Percentiles rank a stretch among this genome's conserved stretches.
Conservation (phyloP, 345 rosid species). For the Geranium rotundifolium region DNA sequence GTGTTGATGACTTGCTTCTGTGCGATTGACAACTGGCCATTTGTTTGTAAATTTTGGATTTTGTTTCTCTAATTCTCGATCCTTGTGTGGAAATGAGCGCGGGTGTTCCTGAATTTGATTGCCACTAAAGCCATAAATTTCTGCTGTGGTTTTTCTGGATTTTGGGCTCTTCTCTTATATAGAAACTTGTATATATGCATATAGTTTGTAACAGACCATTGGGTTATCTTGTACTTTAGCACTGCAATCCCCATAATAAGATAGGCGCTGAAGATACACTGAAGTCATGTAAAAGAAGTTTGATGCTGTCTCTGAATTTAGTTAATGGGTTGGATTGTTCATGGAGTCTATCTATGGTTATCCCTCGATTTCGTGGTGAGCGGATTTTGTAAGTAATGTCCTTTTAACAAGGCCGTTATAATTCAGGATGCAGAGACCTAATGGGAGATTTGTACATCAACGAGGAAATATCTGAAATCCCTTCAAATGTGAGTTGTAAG, state of each 20-base stretch:
- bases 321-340: no score
- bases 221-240: no score
- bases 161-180: neutral
- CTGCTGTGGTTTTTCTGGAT: neutral
- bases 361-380: no score
- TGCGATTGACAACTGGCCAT: neutral
- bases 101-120: neutral
- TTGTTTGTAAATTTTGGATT: neutral
- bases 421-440: constrained; percentile 14
- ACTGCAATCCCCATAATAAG: no score
- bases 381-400: neutral
- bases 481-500: constrained; percentile 24
- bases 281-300: no score
- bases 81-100: no score
- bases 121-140: neutral
- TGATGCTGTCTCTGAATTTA: no score
- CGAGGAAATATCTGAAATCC: constrained; percentile 16
- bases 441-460: constrained; percentile 30
- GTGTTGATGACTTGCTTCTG: neutral
- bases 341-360: no score
- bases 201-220: no score
- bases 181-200: no score
- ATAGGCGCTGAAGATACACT: no score
- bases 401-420: neutral
- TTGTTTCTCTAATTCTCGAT: no score